Conservation (phyloP, 1,139 yeast species). For the Yamadazyma spencermartinsiae region DNA sequence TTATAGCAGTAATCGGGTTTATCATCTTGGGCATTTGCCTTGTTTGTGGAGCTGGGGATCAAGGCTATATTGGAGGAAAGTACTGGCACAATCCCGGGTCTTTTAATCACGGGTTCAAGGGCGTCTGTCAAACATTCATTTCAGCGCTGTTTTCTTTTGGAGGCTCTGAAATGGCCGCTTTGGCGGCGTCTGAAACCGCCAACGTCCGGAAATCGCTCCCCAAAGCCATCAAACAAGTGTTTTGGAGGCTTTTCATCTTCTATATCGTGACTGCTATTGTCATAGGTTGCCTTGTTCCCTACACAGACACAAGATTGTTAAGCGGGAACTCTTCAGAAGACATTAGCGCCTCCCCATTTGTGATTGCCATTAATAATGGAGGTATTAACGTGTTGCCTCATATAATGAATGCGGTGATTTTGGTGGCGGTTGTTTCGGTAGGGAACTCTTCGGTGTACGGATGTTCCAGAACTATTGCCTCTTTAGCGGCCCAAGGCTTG, state of each 20-base stretch:
- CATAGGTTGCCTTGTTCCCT: constrained; percentile 50
- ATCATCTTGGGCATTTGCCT: constrained; percentile 36
- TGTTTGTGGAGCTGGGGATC: constrained; percentile 44
- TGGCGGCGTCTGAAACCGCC: constrained; percentile 82
- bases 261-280: constrained; percentile 50
- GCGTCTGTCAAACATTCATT: constrained; percentile 79
- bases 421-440: constrained; percentile 52
- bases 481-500: constrained; percentile 53
- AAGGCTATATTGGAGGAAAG: constrained; percentile 41
- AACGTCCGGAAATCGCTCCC: constrained; percentile 72
- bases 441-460: constrained; percentile 59
- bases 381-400: constrained; percentile 44
- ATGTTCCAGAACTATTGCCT: constrained; percentile 54
- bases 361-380: constrained; percentile 39
- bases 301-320: constrained; percentile 35
- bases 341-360: constrained; percentile 42
- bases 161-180: constrained; percentile 58
- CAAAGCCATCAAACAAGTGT: constrained; percentile 70
- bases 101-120: constrained; percentile 65
- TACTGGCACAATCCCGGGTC: constrained; percentile 50
- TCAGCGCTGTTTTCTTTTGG: constrained; percentile 85
- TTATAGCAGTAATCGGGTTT: constrained; percentile 45
- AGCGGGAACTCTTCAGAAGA: constrained; percentile 30
- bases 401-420: constrained; percentile 55
- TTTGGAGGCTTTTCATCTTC: constrained; percentile 69